Conservation (phyloP, 176 grass and related monocot species). For the Carex parvula region DNA sequence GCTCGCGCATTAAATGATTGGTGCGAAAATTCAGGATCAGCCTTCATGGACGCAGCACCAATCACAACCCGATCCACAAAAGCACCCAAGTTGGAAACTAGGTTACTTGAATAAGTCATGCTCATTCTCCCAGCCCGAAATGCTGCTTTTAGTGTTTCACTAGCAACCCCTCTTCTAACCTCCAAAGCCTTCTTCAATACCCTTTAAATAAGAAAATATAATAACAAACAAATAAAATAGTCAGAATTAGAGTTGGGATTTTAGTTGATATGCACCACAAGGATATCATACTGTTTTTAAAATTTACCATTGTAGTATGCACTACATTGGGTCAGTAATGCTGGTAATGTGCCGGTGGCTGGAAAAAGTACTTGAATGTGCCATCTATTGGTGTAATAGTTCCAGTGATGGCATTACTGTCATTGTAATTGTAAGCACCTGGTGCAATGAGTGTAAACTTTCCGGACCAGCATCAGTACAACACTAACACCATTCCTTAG, state of each 20-base stretch:
- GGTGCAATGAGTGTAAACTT: neutral
- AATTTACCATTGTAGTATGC: neutral
- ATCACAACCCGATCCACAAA: constrained; percentile 80
- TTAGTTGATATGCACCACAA: neutral
- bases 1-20: constrained; percentile 81
- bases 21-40: constrained; percentile 60
- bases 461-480: neutral
- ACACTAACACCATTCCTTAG: neutral
- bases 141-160: constrained; percentile 46
- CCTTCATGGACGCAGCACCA: constrained; percentile 54
- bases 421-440: neutral
- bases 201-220: constrained; percentile 29
- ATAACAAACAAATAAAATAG: neutral
- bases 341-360: neutral
- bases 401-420: neutral
- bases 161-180: constrained; percentile 64
- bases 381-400: neutral
- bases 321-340: neutral
- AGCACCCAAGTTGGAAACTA: constrained; percentile 37
- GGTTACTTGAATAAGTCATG: constrained; percentile 66
- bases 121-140: constrained; percentile 55
- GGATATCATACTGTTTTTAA: neutral
- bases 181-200: constrained; percentile 58
- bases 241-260: neutral
- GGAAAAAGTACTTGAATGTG: neutral